Evolutionary conservation across 148 eudicot genomes (phyloP), one percentile per base, ranked within the genome.

Genomic region (Vaccinium myrtillus): DNA sequence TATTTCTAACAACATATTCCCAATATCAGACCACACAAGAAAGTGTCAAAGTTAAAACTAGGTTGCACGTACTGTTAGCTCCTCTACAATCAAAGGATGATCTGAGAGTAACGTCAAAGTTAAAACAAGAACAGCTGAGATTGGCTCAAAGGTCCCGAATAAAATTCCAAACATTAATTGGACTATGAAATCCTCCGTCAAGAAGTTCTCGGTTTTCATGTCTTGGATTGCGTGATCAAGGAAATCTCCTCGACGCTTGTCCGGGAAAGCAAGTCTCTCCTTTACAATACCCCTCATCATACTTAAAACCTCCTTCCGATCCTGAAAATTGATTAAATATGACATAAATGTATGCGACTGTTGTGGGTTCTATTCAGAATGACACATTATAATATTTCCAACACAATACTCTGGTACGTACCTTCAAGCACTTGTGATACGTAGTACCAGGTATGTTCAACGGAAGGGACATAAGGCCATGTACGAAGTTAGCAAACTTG

Each of bases 131-230:
- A 87, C 82, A 55, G 86, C 83, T n/a, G 89, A 81, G 51, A 86
- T 87, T 25, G 92, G 83, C 61, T 90, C 90, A 16, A 86, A 88
- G 83, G 88, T 90, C 6, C 90, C 92, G 81, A 90, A 90, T 77
- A 90, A 85, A 36, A 88, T 85, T 9, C 90, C 92, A n/a, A 90
- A 90, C 90, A 90, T 88, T 55, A 90, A 83, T 43, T 90, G 88
- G 43, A 86, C 56, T 77, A 88, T 87, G 79, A 90, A 88, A 21
- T 87, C 90, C 73, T 67, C 73, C 6, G 39, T 67, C 32, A 67
- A 27, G 73, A 67, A 7, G 8, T n/a, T 65, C 21, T 48, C 58
- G 32, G 19, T 70, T 70, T 27, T 70, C 70, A 63, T 63, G 70
- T 63, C 70, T 71, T 30, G 19, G 13, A 36, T 30, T 12, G 48